These are phyloP conservation scores for Colletotrichum zoysiae DNA, from an alignment of 2,329 filamentous ascomycete genomes.

Conservation along the genomic window DNA sequence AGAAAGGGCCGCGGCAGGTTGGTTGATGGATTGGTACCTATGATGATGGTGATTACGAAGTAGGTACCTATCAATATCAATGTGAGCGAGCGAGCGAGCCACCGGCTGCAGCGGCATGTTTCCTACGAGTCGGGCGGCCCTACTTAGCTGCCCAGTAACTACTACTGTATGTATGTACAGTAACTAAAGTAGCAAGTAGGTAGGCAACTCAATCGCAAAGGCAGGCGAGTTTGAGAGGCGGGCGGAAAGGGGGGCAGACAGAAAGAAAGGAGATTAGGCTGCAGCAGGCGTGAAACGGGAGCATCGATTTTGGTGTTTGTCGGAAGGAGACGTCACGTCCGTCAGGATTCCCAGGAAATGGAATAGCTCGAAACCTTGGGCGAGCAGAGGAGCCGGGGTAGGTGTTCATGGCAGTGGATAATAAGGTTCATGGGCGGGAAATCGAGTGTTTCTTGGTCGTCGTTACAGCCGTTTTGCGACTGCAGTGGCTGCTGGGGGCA, in stretches of 20 bases:
- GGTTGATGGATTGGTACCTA: conserved; percentile 1
- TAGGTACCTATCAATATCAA: no score
- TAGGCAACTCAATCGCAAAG: no score
- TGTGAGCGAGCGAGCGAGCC: no score
- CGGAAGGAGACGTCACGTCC: conserved; percentile 32
- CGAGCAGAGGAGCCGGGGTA: neutral
- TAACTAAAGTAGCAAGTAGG: no score
- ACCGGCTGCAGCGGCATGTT: conserved; percentile 20
- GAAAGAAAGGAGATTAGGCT: conserved; percentile 30
- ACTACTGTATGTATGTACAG: no score
- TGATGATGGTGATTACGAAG: conserved; percentile 5
- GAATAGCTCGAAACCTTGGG: conserved; percentile 20
- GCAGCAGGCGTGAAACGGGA: conserved; percentile 38
- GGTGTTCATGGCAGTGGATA: conserved; percentile 1
- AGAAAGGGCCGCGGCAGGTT: neutral
- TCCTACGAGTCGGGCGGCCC: conserved; percentile 8
- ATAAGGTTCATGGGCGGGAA: conserved; percentile 19
- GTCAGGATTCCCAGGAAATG: conserved; percentile 19
- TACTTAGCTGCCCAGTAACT: no score
- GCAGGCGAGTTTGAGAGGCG: no score
- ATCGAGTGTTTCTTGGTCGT: conserved; percentile 22
- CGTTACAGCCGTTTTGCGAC: conserved; percentile 25
- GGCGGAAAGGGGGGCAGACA: neutral
- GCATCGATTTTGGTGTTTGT: conserved; percentile 29
- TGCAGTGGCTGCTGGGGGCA: conserved; percentile 22